Conservation (phyloP, 306 rosid genomes). For the Quercus engelmannii region DNA sequence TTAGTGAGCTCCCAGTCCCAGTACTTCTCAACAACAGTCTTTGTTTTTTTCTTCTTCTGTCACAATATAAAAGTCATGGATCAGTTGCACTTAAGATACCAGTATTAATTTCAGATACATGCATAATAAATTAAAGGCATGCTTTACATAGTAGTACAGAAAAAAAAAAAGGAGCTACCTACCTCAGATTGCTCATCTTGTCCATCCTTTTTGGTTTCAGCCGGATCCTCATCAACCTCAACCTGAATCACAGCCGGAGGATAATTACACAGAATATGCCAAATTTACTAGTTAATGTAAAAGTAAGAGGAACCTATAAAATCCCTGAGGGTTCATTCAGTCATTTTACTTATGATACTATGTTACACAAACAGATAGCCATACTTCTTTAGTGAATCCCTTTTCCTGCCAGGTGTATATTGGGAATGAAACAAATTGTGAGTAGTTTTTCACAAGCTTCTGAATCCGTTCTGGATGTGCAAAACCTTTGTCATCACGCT, state of each 20-base stretch:
- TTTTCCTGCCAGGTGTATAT: slow-evolving; percentile 97
- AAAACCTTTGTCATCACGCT: slow-evolving; percentile 86
- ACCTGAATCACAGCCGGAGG: slow-evolving; percentile 45
- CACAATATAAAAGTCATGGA: slow-evolving; percentile 16
- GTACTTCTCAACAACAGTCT: slow-evolving; percentile 84
- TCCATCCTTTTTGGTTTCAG: slow-evolving; percentile 58
- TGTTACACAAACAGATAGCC: not conserved
- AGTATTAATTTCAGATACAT: not conserved
- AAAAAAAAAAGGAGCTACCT: slow-evolving; percentile 5
- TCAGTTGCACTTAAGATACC: slow-evolving; percentile 12
- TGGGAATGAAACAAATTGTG: slow-evolving; percentile 92
- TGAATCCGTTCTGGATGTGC: slow-evolving; percentile 88
- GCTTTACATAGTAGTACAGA: not conserved
- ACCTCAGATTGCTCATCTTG: slow-evolving; percentile 82
- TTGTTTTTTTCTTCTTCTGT: slow-evolving; percentile 90
- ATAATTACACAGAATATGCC: not conserved
- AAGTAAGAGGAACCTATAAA: not conserved
- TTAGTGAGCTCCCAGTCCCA: slow-evolving; percentile 99
- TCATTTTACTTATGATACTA: not conserved
- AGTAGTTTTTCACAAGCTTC: slow-evolving; percentile 88
- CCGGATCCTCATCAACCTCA: slow-evolving; percentile 86
- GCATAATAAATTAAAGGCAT: not conserved
- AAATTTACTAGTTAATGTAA: not conserved
- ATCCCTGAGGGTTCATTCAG: not conserved
- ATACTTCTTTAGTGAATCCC: slow-evolving; percentile 85